Evolutionary conservation across 2,329 filamentous ascomycete species (phyloP).

Genomic region (Alternaria sp.): DNA sequence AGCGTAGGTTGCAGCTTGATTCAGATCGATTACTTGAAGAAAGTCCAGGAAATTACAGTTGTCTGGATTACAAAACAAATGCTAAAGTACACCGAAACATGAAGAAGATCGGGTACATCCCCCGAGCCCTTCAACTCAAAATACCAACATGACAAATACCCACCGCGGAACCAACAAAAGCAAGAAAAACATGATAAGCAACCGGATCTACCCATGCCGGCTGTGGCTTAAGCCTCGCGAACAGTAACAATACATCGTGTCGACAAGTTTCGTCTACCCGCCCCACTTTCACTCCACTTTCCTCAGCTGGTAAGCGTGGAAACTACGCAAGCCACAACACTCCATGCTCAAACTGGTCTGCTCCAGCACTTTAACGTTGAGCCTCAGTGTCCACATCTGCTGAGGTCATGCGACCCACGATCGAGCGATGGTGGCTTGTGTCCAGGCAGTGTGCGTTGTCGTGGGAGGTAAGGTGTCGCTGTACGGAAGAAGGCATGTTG

Average conservation of each 20-base stretch:
- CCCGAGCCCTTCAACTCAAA: not conserved
- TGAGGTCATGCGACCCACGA: not conserved
- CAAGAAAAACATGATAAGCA: not conserved
- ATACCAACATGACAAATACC: not conserved
- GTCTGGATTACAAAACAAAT: not conserved
- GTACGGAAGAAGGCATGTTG: not conserved
- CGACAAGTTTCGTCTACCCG: not conserved
- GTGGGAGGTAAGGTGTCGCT: not conserved
- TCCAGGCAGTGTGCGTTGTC: not conserved
- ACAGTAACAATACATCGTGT: not conserved
- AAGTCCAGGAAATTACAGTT: not conserved
- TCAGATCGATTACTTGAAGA: not conserved
- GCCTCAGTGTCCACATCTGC: not conserved
- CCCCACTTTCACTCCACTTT: constrained; percentile 16
- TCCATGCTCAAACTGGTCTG: not conserved
- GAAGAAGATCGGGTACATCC: not conserved
- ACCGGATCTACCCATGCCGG: not conserved
- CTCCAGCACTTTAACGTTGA: not conserved
- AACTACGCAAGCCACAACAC: constrained; percentile 4
- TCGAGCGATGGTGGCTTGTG: constrained; percentile 1
- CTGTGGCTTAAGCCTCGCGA: not conserved
- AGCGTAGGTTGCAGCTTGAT: not conserved
- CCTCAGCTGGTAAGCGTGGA: constrained; percentile 34
- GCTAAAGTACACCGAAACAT: not conserved
- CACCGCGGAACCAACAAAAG: not conserved